Percentiles rank a stretch among this genome's conserved stretches.
These are phyloP conservation scores for Brettanomyces anomalus DNA, from an alignment of 805 yeast genomes.

Conservation along the genomic window DNA sequence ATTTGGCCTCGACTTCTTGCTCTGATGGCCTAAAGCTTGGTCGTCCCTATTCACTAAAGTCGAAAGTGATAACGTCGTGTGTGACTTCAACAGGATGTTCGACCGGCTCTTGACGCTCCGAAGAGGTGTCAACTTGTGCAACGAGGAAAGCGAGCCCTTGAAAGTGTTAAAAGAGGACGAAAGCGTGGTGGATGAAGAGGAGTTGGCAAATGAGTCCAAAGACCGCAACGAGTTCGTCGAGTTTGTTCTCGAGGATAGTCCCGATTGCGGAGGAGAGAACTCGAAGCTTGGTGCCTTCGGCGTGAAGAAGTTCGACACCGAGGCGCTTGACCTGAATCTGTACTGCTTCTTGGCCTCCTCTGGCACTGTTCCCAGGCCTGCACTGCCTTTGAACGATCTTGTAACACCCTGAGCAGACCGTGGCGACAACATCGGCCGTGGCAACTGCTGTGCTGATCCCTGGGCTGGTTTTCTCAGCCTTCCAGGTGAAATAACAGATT, in stretches of 20 bases:
- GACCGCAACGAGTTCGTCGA: constrained; percentile 25
- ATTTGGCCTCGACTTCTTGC: constrained; percentile 30
- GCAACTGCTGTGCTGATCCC: too few species aligned
- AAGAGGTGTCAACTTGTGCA: constrained; percentile 59
- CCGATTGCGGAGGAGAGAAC: constrained; percentile 22
- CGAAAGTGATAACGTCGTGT: constrained; percentile 13
- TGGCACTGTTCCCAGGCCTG: too few species aligned
- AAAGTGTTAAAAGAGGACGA: constrained; percentile 12
- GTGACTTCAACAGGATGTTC: constrained; percentile 15
- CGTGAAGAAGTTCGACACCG: constrained; percentile 1
- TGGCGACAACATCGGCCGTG: too few species aligned
- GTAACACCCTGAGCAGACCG: too few species aligned
- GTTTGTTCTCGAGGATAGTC: constrained; percentile 23
- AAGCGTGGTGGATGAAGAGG: constrained; percentile 21
- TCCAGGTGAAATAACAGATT: constrained; percentile 3
- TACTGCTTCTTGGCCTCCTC: neutral
- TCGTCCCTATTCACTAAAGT: constrained; percentile 15
- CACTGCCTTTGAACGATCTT: neutral
- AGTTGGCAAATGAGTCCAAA: constrained; percentile 16
- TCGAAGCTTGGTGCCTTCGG: constrained; percentile 5
- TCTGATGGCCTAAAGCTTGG: constrained; percentile 16
- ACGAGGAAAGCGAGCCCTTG: constrained; percentile 31
- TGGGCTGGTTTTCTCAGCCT: constrained; percentile 3
- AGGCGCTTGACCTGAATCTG: neutral
- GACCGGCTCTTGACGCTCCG: constrained; percentile 16